Evolutionary conservation across 1,139 yeast species (phyloP), one percentile per base, ranked within the genome.

Genomic region (Blastobotrys illinoisensis): DNA sequence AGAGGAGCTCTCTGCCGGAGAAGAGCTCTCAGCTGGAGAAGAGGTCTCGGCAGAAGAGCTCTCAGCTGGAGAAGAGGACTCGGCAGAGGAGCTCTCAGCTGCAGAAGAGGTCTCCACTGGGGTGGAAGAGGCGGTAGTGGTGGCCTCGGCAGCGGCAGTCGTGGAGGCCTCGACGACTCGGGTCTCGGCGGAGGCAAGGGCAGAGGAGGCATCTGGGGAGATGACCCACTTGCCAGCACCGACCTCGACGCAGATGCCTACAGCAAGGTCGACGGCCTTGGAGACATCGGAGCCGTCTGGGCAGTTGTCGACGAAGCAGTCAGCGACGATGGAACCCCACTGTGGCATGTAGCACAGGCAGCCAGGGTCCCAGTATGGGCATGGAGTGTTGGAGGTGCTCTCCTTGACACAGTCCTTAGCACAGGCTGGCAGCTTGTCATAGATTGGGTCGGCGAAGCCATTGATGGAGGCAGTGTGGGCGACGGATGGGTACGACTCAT

Each of bases 341-440:
- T 70, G 74, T 16, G 78, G 74, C 79, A 78, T 78, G 18, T 77
- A 79, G 47, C 81, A 78, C 61, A 78, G 71, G 63, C 81, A 78
- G 5, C 81, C 81, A 36, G 81, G 75, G 60, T 78, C 81, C 81
- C 81, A 78, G 70, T 77, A 77, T 48, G 81, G 81, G 62, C 81
- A 78, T 44, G 60, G 60, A 2, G 60, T 57, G 51, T 50, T 56
- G 36, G 56, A 54, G 26, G 60, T 51, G 44, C 28, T 43, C 9
- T 40, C 50, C 44, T 47, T 46, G 14, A 60, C 62, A 47, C 62
- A 60, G 1, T 62, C 62, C 60, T 71, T 63, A 49, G 81, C 82
- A 67, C 82, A 78, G 1, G 64, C 58, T 14, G 82, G 81, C 45
- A 78, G 67, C 11, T 60, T 56, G 52, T 60, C 69, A 62, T 73